Evolutionary conservation across 2,329 filamentous ascomycete species (phyloP), one percentile per base, ranked within the genome.

Genomic region (Penicillium vulpinum): DNA sequence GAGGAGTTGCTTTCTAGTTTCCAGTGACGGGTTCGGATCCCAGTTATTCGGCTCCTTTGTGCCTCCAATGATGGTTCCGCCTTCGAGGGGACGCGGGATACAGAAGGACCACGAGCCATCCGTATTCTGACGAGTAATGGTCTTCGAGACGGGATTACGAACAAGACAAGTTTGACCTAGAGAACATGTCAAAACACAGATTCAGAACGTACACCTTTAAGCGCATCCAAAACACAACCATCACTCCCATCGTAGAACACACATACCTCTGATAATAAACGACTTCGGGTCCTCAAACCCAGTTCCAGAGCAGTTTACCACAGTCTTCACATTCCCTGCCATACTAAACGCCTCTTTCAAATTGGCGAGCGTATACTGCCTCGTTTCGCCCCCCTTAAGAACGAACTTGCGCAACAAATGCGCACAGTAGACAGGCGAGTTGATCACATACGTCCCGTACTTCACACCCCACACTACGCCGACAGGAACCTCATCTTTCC

Each of bases 51-150:
- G 77, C 65, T 88, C 82, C 68, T 87, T 88, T 10, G 85, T 89
- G 0, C 86, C 86, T 5, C 86, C 87, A 21, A 89, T 81, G 38
- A 89, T 77, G 0, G 86, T 88, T 3, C 86, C 86, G 3, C 86
- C 86, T 33, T 83, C 77, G 26, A 85, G 81, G 9, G 80, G 81
- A 2, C 87, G 80, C 0, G 86, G 85, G 6, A 89, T 83, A 44
- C 81, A 80, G 60, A 88, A 88, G 0, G 81, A 80, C 84, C 85
- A 88, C 9, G 77, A 80, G 0, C 86, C 86, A 66, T 88, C 85
- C 0, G 78, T 77, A 64, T 85, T 83, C 62, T 89, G 85, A 26
- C 82, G 78, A 3, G 87, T 89, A 21, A 89, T 76, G 0, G 72
- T 81, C 51, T 73, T 73, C 3, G 73, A 62, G 55, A 74, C 75